Evolutionary conservation across 2,329 filamentous ascomycete genomes (phyloP).

Genomic region (Claviceps spartinae): DNA sequence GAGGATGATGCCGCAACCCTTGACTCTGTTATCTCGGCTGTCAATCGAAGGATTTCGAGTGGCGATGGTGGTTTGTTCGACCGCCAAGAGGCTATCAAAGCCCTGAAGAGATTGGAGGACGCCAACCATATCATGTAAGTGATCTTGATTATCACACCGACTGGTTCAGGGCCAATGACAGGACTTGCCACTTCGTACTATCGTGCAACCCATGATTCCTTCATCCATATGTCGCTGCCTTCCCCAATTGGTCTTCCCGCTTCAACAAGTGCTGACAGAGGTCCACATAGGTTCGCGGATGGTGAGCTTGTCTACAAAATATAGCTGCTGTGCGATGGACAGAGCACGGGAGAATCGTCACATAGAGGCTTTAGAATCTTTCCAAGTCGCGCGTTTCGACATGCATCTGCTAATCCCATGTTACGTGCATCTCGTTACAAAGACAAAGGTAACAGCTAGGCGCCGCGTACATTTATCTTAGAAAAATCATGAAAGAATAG

Average conservation of each 20-base stretch:
- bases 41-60: slow-evolving; percentile 57
- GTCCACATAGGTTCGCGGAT: slow-evolving; percentile 34
- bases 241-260: neutral
- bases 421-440: neutral
- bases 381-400: neutral
- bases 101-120: slow-evolving; percentile 66
- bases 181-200: neutral
- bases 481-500: neutral
- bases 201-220: neutral
- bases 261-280: slow-evolving; percentile 9
- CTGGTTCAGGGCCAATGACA: neutral
- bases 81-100: slow-evolving; percentile 59
- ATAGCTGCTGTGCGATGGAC: slow-evolving; percentile 19
- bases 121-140: slow-evolving; percentile 87
- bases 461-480: too few species aligned
- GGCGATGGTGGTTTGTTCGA: slow-evolving; percentile 47
- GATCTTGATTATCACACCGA: neutral
- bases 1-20: slow-evolving; percentile 72
- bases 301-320: slow-evolving; percentile 60
- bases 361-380: neutral
- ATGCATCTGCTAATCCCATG: neutral
- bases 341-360: neutral
- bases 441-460: neutral
- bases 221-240: neutral
- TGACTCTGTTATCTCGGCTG: slow-evolving; percentile 58